phyloP scores from a whole-genome alignment of 2,329 filamentous ascomycete species.

The Talaromyces sp. region DNA sequence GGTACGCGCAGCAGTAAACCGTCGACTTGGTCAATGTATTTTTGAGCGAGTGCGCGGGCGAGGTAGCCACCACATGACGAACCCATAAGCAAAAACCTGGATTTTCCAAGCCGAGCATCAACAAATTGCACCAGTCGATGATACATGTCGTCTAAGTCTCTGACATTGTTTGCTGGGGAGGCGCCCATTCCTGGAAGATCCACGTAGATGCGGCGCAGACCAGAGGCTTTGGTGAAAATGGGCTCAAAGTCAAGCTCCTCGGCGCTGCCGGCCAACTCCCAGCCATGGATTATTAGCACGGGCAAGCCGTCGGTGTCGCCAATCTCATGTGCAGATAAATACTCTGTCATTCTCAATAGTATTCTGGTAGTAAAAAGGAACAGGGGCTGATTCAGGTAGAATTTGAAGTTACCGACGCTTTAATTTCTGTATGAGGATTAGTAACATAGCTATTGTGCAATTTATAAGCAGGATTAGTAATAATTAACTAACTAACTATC shows the following conservation, averaged over 20 bases:
- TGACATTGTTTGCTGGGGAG: constrained; percentile 20
- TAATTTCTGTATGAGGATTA: no score
- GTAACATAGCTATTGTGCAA: no score
- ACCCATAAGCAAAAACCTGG: constrained; percentile 20
- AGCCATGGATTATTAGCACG: constrained; percentile 24
- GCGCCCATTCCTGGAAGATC: constrained; percentile 25
- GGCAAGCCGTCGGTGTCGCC: constrained; percentile 22
- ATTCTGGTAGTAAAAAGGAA: not conserved
- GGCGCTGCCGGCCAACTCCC: constrained; percentile 17
- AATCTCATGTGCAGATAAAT: constrained; percentile 19
- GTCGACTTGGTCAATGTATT: constrained; percentile 19
- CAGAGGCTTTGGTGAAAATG: constrained; percentile 17
- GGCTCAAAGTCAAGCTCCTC: constrained; percentile 24
- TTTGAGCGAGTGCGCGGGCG: constrained; percentile 22
- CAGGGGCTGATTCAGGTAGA: not conserved
- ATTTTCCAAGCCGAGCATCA: constrained; percentile 18
- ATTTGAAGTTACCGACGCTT: no score
- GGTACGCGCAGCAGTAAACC: constrained; percentile 23
- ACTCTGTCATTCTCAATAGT: constrained; percentile 10
- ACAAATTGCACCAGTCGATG: constrained; percentile 21
- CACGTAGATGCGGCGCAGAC: constrained; percentile 22
- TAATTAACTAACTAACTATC: no score
- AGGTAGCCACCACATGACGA: constrained; percentile 25
- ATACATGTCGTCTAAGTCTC: constrained; percentile 22
- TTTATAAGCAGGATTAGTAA: no score